Conservation (phyloP, 192 early-diverging fungal species). For the Backusella morwellensis region DNA sequence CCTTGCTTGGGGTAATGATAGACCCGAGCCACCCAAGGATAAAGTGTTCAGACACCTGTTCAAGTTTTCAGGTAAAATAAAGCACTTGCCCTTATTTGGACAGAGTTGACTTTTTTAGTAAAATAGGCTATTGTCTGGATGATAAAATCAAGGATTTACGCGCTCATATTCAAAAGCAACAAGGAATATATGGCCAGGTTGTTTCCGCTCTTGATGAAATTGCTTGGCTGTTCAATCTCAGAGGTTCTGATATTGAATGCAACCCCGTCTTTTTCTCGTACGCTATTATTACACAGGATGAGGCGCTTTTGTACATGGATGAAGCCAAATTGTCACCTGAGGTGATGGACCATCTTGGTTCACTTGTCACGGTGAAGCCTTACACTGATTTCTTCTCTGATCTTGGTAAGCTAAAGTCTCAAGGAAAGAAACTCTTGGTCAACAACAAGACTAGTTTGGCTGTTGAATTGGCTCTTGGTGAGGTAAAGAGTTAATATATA, state of each 20-base stretch:
- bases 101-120: background rate
- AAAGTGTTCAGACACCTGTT: conserved; percentile 62
- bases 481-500: conserved; percentile 24
- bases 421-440: conserved; percentile 57
- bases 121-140: conserved; percentile 15
- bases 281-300: conserved; percentile 71
- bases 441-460: conserved; percentile 71
- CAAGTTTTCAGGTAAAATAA: conserved; percentile 63
- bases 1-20: conserved; percentile 69
- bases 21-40: conserved; percentile 73
- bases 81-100: background rate
- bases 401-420: conserved; percentile 29
- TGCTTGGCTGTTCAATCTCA: conserved; percentile 96
- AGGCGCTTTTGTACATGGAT: conserved; percentile 77
- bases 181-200: conserved; percentile 66
- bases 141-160: conserved; percentile 78
- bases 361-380: conserved; percentile 59
- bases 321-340: conserved; percentile 63
- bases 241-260: conserved; percentile 93
- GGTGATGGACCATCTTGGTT: conserved; percentile 59
- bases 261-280: conserved; percentile 98
- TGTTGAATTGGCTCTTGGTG: conserved; percentile 71
- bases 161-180: conserved; percentile 55
- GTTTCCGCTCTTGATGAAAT: conserved; percentile 93
- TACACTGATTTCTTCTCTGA: conserved; percentile 83